Percentiles rank a stretch among this genome's conserved stretches.
phyloP scores from a whole-genome alignment of 1,284 basidiomycete genomes.

The Grifola frondosa region DNA sequence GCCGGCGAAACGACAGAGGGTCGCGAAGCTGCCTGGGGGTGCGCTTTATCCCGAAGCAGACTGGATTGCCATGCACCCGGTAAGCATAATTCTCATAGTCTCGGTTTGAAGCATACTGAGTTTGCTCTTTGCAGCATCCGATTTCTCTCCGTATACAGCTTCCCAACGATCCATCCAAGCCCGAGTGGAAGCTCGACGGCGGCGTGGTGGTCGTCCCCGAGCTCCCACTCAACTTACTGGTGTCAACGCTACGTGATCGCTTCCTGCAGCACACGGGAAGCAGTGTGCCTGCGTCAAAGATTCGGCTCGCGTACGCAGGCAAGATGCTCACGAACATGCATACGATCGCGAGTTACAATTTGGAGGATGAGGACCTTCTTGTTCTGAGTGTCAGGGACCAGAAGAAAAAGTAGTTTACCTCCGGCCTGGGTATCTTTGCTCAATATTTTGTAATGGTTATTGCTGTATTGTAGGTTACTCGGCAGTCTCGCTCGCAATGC shows the following conservation, averaged over 20 bases:
- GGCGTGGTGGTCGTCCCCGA: constrained; percentile 74
- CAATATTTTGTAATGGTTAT: neutral
- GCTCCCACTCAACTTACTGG: constrained; percentile 76
- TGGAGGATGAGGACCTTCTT: constrained; percentile 85
- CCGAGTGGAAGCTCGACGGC: constrained; percentile 92
- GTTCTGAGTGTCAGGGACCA: constrained; percentile 74
- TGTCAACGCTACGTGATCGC: constrained; percentile 85
- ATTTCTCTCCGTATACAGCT: constrained; percentile 83
- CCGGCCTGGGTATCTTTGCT: neutral
- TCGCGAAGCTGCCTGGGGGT: constrained; percentile 79
- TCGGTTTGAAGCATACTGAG: constrained; percentile 2
- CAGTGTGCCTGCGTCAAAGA: constrained; percentile 71
- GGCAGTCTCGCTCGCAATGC: neutral
- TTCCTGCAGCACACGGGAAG: constrained; percentile 78
- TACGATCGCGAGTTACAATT: constrained; percentile 82
- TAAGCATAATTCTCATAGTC: constrained; percentile 34
- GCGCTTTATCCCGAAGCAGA: constrained; percentile 80
- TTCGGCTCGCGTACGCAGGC: constrained; percentile 74
- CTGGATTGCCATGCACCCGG: constrained; percentile 87
- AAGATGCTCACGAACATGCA: constrained; percentile 86
- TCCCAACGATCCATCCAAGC: constrained; percentile 75
- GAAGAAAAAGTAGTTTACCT: constrained; percentile 62
- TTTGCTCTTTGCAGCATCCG: constrained; percentile 58
- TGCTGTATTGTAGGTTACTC: neutral
- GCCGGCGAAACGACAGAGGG: constrained; percentile 79